Conservation (phyloP, 2,329 filamentous ascomycete species). For the Fusarium circinatum region DNA sequence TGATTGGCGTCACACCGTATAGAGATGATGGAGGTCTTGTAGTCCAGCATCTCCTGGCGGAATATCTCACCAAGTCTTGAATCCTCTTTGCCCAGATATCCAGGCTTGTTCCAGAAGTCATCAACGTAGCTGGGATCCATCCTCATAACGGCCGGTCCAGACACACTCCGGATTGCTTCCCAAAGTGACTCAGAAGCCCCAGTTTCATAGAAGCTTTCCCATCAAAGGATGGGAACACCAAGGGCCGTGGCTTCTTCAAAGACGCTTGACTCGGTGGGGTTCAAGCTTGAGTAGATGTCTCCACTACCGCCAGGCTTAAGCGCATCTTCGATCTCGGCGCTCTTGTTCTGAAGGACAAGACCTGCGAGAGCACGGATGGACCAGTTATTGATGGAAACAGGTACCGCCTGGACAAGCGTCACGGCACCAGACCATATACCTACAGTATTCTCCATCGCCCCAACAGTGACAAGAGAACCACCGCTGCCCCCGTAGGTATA, state of each 20-base stretch:
- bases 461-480: not conserved
- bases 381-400: not conserved
- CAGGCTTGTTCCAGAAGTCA: not conserved
- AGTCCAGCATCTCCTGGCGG: not conserved
- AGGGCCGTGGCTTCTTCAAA: not conserved
- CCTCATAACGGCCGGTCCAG: accelerated
- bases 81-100: accelerated
- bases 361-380: not conserved
- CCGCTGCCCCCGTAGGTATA: not conserved
- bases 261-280: accelerated
- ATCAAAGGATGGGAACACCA: not conserved
- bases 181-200: not conserved
- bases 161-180: not conserved
- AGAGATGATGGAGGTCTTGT: accelerated
- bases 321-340: accelerated
- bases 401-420: not conserved
- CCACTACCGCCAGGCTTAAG: not conserved
- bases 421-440: not conserved
- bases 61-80: accelerated
- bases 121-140: accelerated
- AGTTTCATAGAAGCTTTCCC: accelerated
- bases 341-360: not conserved
- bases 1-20: accelerated
- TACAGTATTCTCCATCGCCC: accelerated
- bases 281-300: accelerated